A percentile compares a stretch with the other conserved stretches of the same genome.
These are phyloP conservation scores for Musa itinerans DNA, from an alignment of 176 grass and related monocot genomes.

Conservation along the genomic window DNA sequence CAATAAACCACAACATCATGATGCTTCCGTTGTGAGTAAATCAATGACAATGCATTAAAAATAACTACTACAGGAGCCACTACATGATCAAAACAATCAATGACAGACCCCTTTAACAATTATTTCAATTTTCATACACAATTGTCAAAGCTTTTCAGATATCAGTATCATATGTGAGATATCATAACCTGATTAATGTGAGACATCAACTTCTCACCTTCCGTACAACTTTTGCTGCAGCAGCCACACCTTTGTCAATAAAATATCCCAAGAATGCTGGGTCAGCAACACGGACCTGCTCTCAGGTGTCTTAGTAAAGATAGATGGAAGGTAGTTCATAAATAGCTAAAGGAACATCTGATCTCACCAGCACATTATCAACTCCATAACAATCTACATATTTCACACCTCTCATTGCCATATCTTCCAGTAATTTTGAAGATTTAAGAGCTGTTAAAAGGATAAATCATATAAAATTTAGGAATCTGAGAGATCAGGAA, in stretches of 20 bases:
- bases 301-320: constrained; percentile 24
- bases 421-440: constrained; percentile 81
- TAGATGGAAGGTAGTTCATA: too few relatives aligned
- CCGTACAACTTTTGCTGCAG: constrained; percentile 91
- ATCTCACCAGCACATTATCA: constrained; percentile 74
- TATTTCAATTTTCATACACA: background rate
- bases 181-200: too few relatives aligned
- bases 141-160: background rate
- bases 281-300: constrained; percentile 92
- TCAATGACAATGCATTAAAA: too few relatives aligned
- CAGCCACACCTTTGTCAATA: constrained; percentile 77
- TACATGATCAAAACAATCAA: too few relatives aligned
- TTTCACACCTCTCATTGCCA: constrained; percentile 68
- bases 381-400: constrained; percentile 97
- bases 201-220: constrained; percentile 42
- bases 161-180: too few relatives aligned
- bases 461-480: too few relatives aligned
- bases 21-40: too few relatives aligned
- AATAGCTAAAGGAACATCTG: background rate
- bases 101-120: too few relatives aligned
- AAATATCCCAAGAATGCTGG: constrained; percentile 97
- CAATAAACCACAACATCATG: too few relatives aligned
- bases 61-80: too few relatives aligned
- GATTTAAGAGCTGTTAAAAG: constrained; percentile 59
- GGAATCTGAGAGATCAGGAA: too few relatives aligned